phyloP scores from a whole-genome alignment of 1,139 yeast species.

The Candida sp. region DNA sequence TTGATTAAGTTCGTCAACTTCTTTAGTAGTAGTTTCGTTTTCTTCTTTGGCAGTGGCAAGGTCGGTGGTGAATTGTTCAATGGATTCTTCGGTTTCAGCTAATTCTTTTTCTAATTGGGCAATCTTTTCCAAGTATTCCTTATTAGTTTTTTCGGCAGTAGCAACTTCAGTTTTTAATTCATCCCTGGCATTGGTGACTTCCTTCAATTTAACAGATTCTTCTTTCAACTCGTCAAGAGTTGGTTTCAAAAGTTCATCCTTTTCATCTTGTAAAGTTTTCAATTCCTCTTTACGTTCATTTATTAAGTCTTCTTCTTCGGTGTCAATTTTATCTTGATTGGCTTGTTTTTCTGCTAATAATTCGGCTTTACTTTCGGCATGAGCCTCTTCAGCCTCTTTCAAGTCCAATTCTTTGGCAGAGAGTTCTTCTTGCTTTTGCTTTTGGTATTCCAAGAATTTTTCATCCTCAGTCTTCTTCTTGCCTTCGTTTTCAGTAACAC shows the following conservation, averaged over 20 bases:
- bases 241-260: slow-evolving; percentile 41
- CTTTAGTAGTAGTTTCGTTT: slow-evolving; percentile 31
- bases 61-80: slow-evolving; percentile 30
- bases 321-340: slow-evolving; percentile 38
- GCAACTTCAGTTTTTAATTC: slow-evolving; percentile 34
- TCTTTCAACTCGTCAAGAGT: slow-evolving; percentile 37
- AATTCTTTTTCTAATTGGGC: slow-evolving; percentile 34
- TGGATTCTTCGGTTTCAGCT: slow-evolving; percentile 35
- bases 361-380: slow-evolving; percentile 35
- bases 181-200: slow-evolving; percentile 36
- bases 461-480: slow-evolving; percentile 38
- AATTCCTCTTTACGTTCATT: slow-evolving; percentile 40
- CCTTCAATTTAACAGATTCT: slow-evolving; percentile 37
- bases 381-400: slow-evolving; percentile 27
- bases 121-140: slow-evolving; percentile 31
- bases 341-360: slow-evolving; percentile 36
- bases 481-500: slow-evolving; percentile 35
- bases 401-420: slow-evolving; percentile 32
- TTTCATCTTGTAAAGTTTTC: slow-evolving; percentile 42
- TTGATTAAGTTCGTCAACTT: slow-evolving; percentile 27
- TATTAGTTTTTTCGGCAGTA: slow-evolving; percentile 26
- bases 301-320: slow-evolving; percentile 41
- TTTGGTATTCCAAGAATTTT: slow-evolving; percentile 29
- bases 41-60: slow-evolving; percentile 26
- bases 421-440: slow-evolving; percentile 35